Conservation (phyloP, 2,329 filamentous ascomycete genomes). For the Aspergillus viridinutans region DNA sequence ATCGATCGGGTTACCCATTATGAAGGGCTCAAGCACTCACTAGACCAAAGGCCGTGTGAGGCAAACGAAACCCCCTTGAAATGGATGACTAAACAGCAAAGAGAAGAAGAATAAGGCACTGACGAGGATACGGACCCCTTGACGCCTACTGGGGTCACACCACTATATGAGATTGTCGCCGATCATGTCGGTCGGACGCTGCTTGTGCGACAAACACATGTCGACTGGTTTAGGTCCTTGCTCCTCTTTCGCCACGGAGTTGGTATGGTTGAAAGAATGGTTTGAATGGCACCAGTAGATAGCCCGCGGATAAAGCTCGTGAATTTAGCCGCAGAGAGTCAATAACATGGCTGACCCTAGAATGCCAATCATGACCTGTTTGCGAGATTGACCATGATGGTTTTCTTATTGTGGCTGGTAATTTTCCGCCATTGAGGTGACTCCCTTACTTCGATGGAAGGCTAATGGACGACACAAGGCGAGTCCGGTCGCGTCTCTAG, state of each 20-base stretch:
- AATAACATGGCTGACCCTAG: neutral
- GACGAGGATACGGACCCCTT: neutral
- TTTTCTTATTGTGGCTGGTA: neutral
- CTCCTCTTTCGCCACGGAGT: neutral
- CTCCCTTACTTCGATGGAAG: neutral
- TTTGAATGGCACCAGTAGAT: neutral
- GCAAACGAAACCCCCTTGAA: neutral
- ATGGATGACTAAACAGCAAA: neutral
- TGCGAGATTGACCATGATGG: neutral
- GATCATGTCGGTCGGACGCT: neutral
- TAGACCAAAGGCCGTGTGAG: neutral
- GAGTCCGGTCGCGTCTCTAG: neutral
- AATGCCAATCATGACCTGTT: neutral
- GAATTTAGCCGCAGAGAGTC: neutral
- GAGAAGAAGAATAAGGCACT: neutral
- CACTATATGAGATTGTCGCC: neutral
- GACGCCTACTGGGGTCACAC: neutral
- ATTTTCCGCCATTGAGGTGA: neutral
- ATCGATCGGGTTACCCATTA: neutral
- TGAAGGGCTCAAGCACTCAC: neutral
- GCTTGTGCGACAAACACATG: neutral
- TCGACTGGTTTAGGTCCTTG: neutral
- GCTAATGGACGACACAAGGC: neutral
- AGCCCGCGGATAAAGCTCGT: neutral
- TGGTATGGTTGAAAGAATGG: neutral